Percentiles rank a stretch among this genome's conserved stretches.
Conservation (phyloP, 1,284 basidiomycete genomes). For the Mycena citricolor region DNA sequence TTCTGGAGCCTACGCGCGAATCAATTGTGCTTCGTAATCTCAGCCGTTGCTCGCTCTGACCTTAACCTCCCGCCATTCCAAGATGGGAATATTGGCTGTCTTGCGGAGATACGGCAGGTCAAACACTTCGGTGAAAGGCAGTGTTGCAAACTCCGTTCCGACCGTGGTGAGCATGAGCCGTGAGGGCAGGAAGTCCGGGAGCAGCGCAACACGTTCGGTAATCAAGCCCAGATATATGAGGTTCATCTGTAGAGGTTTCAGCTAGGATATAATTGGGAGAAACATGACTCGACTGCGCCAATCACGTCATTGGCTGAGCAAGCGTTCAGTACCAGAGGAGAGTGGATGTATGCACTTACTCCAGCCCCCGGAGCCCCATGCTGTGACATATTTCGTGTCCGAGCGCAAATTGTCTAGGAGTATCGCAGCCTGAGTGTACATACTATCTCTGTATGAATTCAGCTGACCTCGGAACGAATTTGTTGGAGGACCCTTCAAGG, state of each 20-base stretch:
- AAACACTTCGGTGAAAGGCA: slow-evolving; percentile 54
- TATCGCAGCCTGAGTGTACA: slow-evolving; percentile 1
- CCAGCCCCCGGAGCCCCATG: slow-evolving; percentile 72
- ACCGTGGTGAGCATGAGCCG: slow-evolving; percentile 47
- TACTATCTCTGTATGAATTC: not conserved
- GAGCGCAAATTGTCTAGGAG: slow-evolving; percentile 50
- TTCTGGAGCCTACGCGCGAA: slow-evolving; percentile 23
- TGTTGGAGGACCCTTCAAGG: slow-evolving; percentile 52
- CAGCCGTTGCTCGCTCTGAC: slow-evolving; percentile 24
- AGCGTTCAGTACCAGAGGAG: slow-evolving; percentile 3
- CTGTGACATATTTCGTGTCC: slow-evolving; percentile 63
- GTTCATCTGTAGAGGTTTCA: slow-evolving; percentile 45
- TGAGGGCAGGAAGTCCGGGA: slow-evolving; percentile 64
- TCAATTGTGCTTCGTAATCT: not conserved
- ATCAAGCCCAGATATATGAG: slow-evolving; percentile 65
- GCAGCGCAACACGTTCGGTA: slow-evolving; percentile 62
- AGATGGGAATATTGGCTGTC: slow-evolving; percentile 41
- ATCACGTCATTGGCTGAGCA: slow-evolving; percentile 65
- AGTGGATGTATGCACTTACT: slow-evolving; percentile 40
- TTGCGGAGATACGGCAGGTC: slow-evolving; percentile 48
- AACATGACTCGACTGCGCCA: slow-evolving; percentile 49
- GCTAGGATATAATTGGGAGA: not conserved
- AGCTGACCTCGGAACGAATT: slow-evolving; percentile 50
- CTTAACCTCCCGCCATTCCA: slow-evolving; percentile 60
- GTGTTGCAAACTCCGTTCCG: slow-evolving; percentile 40